Percentiles rank a stretch among this genome's conserved stretches.
Evolutionary conservation across 148 eudicot genomes (phyloP).

Genomic region (Chenopodium album): DNA sequence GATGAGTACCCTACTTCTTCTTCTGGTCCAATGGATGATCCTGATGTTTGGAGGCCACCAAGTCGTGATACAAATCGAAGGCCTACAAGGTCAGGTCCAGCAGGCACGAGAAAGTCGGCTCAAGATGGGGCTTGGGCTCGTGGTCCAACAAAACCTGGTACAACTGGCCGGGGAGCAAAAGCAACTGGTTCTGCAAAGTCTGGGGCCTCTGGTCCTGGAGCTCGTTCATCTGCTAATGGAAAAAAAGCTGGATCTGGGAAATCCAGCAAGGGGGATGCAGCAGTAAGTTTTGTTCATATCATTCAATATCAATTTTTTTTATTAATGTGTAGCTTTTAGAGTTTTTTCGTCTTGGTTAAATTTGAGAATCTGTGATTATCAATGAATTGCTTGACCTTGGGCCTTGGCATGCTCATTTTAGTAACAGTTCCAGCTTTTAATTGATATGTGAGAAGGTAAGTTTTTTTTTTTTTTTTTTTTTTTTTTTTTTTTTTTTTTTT

Average conservation of each 20-base stretch:
- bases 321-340: conserved; percentile 11
- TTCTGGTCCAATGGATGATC: conserved; percentile 76
- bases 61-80: conserved; percentile 76
- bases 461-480: neutral
- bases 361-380: neutral
- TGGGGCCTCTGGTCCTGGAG: conserved; percentile 40
- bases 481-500: too few relatives aligned
- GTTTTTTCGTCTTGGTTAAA: neutral
- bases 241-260: conserved; percentile 68
- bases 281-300: conserved; percentile 40
- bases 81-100: conserved; percentile 73
- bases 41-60: conserved; percentile 99
- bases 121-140: conserved; percentile 95
- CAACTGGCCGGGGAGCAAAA: conserved; percentile 74
- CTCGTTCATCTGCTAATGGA: conserved; percentile 69
- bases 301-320: neutral
- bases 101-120: conserved; percentile 66
- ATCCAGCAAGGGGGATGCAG: conserved; percentile 70
- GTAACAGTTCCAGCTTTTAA: neutral
- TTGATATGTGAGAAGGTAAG: neutral
- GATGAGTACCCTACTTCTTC: conserved; percentile 97
- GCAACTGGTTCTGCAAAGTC: conserved; percentile 62
- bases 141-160: conserved; percentile 63
- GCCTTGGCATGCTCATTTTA: neutral
- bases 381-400: neutral